A percentile compares a stretch with the other conserved stretches of the same genome.
phyloP scores from a whole-genome alignment of 257 asterid genomes.

The Solanum appendiculatum region DNA sequence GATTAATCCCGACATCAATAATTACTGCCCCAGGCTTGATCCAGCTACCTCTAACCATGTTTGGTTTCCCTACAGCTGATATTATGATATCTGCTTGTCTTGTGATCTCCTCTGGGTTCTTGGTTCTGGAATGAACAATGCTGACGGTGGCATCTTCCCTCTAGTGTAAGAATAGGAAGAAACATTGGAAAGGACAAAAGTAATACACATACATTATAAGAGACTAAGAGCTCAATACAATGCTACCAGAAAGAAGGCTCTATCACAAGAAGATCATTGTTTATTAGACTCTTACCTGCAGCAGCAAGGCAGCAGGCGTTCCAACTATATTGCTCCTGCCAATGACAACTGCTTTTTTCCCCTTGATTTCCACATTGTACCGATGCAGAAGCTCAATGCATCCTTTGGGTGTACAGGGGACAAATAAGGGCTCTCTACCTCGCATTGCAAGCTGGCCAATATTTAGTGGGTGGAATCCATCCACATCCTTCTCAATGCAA shows the following conservation, averaged over 20 bases:
- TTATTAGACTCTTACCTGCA: conserved; percentile 47
- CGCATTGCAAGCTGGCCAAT: conserved; percentile 93
- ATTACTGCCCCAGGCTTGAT: conserved; percentile 84
- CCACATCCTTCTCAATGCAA: conserved; percentile 90
- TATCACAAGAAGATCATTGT: background rate
- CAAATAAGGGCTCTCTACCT: conserved; percentile 79
- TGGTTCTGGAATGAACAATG: conserved; percentile 80
- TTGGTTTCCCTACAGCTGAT: conserved; percentile 75
- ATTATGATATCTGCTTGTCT: conserved; percentile 82
- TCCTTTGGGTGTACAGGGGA: conserved; percentile 95
- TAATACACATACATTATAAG: background rate
- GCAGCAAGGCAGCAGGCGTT: conserved; percentile 77
- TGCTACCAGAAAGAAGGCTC: background rate
- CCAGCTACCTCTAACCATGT: conserved; percentile 96
- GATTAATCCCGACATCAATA: conserved; percentile 87
- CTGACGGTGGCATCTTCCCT: conserved; percentile 92
- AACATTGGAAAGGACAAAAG: background rate
- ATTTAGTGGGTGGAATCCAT: conserved; percentile 87
- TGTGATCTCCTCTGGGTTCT: conserved; percentile 63
- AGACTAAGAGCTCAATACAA: background rate
- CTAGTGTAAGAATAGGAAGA: conserved; percentile 13
- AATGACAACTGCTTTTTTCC: conserved; percentile 78
- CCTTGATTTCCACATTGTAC: conserved; percentile 62
- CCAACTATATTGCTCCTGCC: conserved; percentile 97
- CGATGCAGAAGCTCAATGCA: conserved; percentile 86